Evolutionary conservation across 257 asterid genomes (phyloP).

Genomic region (Echium plantagineum): DNA sequence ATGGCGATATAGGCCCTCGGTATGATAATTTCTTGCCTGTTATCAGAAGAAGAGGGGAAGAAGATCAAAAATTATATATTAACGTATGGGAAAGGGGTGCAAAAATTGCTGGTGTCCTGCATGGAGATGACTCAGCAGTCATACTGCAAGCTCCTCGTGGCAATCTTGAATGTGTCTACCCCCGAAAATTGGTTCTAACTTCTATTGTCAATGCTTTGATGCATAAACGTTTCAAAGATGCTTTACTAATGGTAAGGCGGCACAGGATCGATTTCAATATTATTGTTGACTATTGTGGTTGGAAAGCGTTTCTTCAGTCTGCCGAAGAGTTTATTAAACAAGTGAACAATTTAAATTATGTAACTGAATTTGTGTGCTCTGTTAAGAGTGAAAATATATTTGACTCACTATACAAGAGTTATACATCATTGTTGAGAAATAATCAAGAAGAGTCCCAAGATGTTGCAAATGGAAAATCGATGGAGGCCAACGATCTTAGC

Average conservation of each 20-base stretch:
- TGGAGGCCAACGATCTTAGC: conserved; percentile 25
- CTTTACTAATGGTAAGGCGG: conserved; percentile 72
- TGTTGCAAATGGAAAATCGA: conserved; percentile 21
- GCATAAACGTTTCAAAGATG: conserved; percentile 68
- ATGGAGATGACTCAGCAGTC: conserved; percentile 93
- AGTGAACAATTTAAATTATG: conserved; percentile 63
- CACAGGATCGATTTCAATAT: conserved; percentile 93
- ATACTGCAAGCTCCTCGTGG: conserved; percentile 83
- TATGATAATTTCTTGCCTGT: conserved; percentile 65
- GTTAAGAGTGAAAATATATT: conserved; percentile 63
- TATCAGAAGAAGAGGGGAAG: conserved; percentile 40
- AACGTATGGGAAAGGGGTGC: conserved; percentile 89
- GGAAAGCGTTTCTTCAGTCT: conserved; percentile 59
- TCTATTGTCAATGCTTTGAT: conserved; percentile 69
- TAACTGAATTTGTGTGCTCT: conserved; percentile 85
- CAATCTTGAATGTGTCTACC: conserved; percentile 88
- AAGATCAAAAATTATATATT: conserved; percentile 40
- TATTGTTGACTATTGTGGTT: conserved; percentile 77
- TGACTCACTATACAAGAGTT: conserved; percentile 61
- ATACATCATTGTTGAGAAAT: conserved; percentile 19
- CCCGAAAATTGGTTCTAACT: conserved; percentile 78
- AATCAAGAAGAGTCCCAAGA: conserved; percentile 19
- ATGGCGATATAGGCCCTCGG: conserved; percentile 47
- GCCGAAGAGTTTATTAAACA: conserved; percentile 70
- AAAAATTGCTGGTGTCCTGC: conserved; percentile 62